Percentiles rank a stretch among this genome's conserved stretches.
Conservation (phyloP, 441 rosid species). For the Eutrema salsugineum region DNA sequence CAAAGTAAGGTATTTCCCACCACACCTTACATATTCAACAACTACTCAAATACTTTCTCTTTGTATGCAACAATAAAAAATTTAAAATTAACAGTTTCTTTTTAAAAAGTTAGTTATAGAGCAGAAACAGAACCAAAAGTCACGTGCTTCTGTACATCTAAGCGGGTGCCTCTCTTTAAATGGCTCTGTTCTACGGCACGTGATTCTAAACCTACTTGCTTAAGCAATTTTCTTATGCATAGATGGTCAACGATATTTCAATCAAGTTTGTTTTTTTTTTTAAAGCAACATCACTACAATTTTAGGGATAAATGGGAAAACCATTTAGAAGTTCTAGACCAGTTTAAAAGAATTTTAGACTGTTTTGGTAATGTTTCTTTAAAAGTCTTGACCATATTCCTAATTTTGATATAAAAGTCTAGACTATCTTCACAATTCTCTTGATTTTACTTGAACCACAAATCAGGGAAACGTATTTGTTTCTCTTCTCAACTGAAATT, state of each 20-base stretch:
- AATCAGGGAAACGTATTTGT: neutral
- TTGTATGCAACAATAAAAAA: neutral
- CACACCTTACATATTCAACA: neutral
- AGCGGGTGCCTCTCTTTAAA: constrained; percentile 22
- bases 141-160: constrained; percentile 32
- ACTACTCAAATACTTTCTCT: constrained; percentile 9
- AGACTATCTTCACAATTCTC: neutral
- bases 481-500: neutral
- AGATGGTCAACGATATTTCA: neutral
- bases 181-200: constrained; percentile 23
- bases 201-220: constrained; percentile 24
- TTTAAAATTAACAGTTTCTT: neutral
- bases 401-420: too few relatives aligned
- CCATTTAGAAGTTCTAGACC: neutral
- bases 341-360: neutral
- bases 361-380: neutral
- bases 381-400: too few relatives aligned
- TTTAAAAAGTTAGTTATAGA: neutral
- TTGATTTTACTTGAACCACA: neutral
- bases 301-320: neutral
- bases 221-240: neutral
- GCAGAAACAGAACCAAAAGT: constrained; percentile 6
- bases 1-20: neutral
- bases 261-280: too few relatives aligned
- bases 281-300: neutral